These are phyloP conservation scores for Coemansia sp. DNA, from an alignment of 192 early-diverging fungal genomes.

Conservation along the genomic window DNA sequence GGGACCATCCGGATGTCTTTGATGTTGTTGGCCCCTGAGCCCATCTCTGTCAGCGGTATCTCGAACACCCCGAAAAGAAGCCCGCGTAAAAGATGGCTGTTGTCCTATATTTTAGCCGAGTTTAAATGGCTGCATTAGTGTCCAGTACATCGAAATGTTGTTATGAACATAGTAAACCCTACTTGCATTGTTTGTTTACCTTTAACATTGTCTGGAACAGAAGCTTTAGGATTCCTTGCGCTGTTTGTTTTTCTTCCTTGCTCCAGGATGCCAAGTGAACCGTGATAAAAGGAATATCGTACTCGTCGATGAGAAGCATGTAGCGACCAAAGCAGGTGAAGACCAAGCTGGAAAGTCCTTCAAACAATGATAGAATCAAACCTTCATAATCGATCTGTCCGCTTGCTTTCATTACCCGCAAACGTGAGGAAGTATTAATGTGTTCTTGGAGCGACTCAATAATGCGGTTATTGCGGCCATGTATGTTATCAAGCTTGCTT, in stretches of 20 bases:
- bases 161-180: neutral
- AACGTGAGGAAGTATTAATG: too few species aligned
- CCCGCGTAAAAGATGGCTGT: neutral
- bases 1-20: slow-evolving; percentile 42
- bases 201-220: slow-evolving; percentile 43
- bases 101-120: slow-evolving; percentile 3
- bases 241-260: slow-evolving; percentile 8
- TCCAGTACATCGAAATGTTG: neutral
- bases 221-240: slow-evolving; percentile 16
- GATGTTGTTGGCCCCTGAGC: slow-evolving; percentile 43
- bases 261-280: slow-evolving; percentile 20
- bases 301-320: slow-evolving; percentile 44
- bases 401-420: neutral
- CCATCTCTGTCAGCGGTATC: slow-evolving; percentile 45
- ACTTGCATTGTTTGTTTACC: slow-evolving; percentile 7
- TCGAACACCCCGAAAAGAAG: slow-evolving; percentile 41
- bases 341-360: slow-evolving; percentile 18
- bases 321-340: slow-evolving; percentile 20
- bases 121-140: neutral
- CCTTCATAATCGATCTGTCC: neutral
- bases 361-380: slow-evolving; percentile 2
- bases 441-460: too few species aligned
- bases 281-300: slow-evolving; percentile 49
- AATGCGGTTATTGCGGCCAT: too few species aligned
- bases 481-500: too few species aligned